Conservation (phyloP, 345 rosid species). For the Dipteronia sinensis region DNA sequence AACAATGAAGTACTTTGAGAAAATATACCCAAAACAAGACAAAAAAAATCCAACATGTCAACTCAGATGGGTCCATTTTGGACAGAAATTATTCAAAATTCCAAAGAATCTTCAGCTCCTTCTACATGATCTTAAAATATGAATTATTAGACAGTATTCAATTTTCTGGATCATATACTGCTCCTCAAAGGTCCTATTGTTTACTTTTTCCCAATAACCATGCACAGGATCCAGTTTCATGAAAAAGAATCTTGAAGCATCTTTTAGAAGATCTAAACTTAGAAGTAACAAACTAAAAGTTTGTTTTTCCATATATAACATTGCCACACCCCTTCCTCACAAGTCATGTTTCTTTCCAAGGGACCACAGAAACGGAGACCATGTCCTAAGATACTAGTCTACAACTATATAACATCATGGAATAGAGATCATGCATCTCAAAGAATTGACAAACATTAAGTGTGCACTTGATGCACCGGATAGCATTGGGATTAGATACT, state of each 20-base stretch:
- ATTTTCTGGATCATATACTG: not conserved
- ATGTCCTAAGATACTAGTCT: not conserved
- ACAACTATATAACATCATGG: not conserved
- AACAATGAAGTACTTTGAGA: not conserved
- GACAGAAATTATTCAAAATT: not conserved
- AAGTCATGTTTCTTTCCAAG: not conserved
- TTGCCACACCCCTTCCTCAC: not conserved
- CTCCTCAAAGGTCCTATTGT: not conserved
- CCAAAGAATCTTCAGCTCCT: not conserved
- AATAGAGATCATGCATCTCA: not conserved
- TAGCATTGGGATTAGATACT: not conserved
- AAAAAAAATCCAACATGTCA: not conserved
- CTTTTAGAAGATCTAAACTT: not conserved
- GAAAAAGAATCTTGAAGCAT: not conserved
- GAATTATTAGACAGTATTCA: not conserved
- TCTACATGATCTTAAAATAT: not conserved
- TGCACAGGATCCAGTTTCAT: not conserved
- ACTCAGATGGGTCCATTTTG: not conserved
- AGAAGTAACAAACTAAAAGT: slow-evolving; percentile 1
- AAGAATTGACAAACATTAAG: not conserved
- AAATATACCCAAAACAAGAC: not conserved
- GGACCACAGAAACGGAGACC: not conserved
- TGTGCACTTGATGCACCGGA: not conserved
- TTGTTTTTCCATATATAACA: not conserved
- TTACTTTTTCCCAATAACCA: not conserved